phyloP scores from a whole-genome alignment of 306 rosid genomes.

The Trifolium repens region DNA sequence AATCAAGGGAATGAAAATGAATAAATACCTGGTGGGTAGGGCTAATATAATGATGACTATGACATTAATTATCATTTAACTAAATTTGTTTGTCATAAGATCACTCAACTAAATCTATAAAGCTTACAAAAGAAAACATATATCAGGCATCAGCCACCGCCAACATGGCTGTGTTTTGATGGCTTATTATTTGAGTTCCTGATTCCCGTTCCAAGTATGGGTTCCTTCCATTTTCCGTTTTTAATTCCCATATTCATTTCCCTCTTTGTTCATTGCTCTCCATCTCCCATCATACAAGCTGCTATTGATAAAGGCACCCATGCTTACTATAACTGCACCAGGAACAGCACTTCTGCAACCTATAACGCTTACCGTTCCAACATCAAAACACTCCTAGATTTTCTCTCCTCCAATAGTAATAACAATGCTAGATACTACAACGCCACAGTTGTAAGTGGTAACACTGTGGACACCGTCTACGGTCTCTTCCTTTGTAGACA shows the following conservation, averaged over 20 bases:
- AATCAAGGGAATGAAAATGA: background rate
- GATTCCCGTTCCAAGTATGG: constrained; percentile 26
- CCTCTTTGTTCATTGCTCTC: constrained; percentile 12
- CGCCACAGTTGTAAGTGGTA: background rate
- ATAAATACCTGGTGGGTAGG: constrained; percentile 17
- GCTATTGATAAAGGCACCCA: background rate
- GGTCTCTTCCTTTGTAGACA: constrained; percentile 1
- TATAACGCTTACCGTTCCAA: background rate
- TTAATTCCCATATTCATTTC: constrained; percentile 15
- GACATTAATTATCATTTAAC: background rate
- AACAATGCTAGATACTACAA: background rate
- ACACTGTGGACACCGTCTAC: background rate
- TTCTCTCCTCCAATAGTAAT: background rate
- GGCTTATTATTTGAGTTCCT: constrained; percentile 9
- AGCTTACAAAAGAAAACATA: constrained; percentile 14
- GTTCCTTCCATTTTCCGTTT: constrained; percentile 35
- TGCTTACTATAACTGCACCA: constrained; percentile 21
- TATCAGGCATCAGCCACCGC: background rate
- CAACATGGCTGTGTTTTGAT: background rate
- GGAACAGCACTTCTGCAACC: background rate
- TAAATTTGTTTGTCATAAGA: background rate
- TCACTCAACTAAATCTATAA: background rate
- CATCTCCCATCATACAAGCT: constrained; percentile 36
- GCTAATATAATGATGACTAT: constrained; percentile 14
- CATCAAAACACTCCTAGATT: constrained; percentile 9